Evolutionary conservation across 139 green algal species (phyloP).

Genomic region (Zygnema cylindricum): DNA sequence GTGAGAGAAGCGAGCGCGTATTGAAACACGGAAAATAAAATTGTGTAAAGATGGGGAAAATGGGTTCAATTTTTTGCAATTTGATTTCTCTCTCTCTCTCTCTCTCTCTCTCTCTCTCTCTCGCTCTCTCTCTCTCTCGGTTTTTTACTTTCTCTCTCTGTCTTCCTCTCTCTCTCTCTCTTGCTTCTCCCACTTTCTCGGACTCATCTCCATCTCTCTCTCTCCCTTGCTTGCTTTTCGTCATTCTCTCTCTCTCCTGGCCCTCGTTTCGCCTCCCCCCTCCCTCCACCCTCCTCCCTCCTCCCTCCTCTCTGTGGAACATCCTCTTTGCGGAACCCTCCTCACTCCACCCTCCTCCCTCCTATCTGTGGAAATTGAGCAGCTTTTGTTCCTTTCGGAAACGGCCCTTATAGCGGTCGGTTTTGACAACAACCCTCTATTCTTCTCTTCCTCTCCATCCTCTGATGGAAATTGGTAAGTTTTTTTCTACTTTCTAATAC

Average conservation of each 20-base stretch:
- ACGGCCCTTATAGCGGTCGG: constrained; percentile 36
- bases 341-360: background rate
- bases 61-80: too few relatives aligned
- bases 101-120: too few relatives aligned
- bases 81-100: too few relatives aligned
- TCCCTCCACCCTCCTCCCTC: background rate
- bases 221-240: background rate
- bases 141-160: too few relatives aligned
- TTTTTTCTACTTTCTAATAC: too few relatives aligned
- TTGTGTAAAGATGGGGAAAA: too few relatives aligned
- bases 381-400: constrained; percentile 53
- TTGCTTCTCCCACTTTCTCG: background rate
- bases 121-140: too few relatives aligned
- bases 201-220: background rate
- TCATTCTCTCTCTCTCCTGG: background rate
- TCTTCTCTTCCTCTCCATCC: constrained; percentile 38
- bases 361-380: background rate
- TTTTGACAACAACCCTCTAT: constrained; percentile 45
- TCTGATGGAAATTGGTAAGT: constrained; percentile 27
- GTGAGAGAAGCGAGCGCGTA: too few relatives aligned
- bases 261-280: background rate
- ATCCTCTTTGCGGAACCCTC: background rate
- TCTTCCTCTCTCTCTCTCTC: too few relatives aligned
- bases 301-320: background rate
- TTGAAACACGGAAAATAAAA: too few relatives aligned